Base-by-base conservation (phyloP, 305 asterid genomes). In the Fraxinus xanthoxyloides region DNA sequence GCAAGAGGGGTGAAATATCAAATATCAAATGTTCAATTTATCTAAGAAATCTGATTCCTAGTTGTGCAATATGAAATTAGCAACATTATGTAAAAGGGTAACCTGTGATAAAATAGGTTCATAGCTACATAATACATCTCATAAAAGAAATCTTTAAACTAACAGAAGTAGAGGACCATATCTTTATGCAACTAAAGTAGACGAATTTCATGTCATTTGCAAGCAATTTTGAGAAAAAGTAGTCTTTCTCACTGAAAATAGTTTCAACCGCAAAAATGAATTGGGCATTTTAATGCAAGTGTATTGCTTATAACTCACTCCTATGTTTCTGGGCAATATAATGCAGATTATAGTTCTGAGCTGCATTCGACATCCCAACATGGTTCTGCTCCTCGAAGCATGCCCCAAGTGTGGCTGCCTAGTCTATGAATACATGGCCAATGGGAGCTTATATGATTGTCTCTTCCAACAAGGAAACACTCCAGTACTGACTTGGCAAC, bases 361-460 rank as follows among this genome's bases (percentile, higher is more conserved):
- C 84, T 90, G 94, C 87, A 94, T 94, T 72, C 85, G 98, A 28
- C 98, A 94, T 85, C 98, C 97, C 2, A 94, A 94, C 91, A 94
- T 92, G 98, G 97, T 94, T 79, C 94, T 94, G 79, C 97, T 92
- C 77, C 95, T 94, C 12, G 98, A 97, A 78, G 98, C 98, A 51
- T 94, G 98, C 85, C 98, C 97, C 5, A 95, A 91, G 72, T 90
- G 90, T 7, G 98, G 98, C 31, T 94, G 97, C 84, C 92, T 92
- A 17, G 36, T 32, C 36, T 32, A 0, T 34, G 36, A 34, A 34
- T 34, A 34, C 36, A 34, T 34, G 36, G 36, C 93, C 34, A 94
- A 92, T 28, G 97, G 98, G 54, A 92, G 97, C 92, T 34, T 34
- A 5, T 6, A 34, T 34, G 7, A 34, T 34, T 34, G 36, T 34